Evolutionary conservation across 2,329 filamentous ascomycete genomes (phyloP), one percentile per base, ranked within the genome.

Genomic region (Pseudocercospora vitis): DNA sequence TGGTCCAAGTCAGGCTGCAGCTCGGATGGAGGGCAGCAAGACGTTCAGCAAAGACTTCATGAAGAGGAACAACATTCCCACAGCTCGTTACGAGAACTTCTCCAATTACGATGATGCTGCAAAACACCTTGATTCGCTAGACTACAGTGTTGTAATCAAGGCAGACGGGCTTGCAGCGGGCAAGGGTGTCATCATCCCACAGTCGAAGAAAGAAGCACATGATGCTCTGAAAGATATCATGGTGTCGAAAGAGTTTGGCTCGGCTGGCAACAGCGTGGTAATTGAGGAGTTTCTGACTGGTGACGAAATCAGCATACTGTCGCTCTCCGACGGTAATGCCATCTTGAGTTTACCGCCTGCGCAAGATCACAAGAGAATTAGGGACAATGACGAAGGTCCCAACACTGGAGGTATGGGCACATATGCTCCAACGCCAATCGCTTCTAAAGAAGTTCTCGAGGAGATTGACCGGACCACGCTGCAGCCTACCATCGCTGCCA

Each of bases 381-480:
- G 88, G 49, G 94, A 99, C 66, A 89, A 88, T 50, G 92, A 97
- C 69, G 80, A 83, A 46, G 94, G 94, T 1, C 89, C 91, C 31
- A 97, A 97, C 75, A 97, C 94, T 2, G 94, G 92, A 55, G 94
- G 94, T 33, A 97, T 97, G 94, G 94, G 94, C 48, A 96, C 91
- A 69, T 97, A 97, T 72, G 91, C 91, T 12, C 95, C 91, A 1
- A 87, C 77, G 8, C 70, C 65, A 1, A 63, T 71, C 21, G 76
- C 76, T 12, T 75, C 73, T 0, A 62, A 64, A 48, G 83, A 86
- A 57, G 78, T 95, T n/a, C 80, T 94, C 14, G 86, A 86, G 14
- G 80, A 85, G 56, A 84, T 99, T 57, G 87, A 96, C 68, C 79
- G 80, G 52, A 88, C 87, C 28, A 87, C 96, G 50, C 81, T 97